These are phyloP conservation scores for Opeltia flavorubescens DNA, from an alignment of 495 filamentous ascomycete species.

Conservation along the genomic window DNA sequence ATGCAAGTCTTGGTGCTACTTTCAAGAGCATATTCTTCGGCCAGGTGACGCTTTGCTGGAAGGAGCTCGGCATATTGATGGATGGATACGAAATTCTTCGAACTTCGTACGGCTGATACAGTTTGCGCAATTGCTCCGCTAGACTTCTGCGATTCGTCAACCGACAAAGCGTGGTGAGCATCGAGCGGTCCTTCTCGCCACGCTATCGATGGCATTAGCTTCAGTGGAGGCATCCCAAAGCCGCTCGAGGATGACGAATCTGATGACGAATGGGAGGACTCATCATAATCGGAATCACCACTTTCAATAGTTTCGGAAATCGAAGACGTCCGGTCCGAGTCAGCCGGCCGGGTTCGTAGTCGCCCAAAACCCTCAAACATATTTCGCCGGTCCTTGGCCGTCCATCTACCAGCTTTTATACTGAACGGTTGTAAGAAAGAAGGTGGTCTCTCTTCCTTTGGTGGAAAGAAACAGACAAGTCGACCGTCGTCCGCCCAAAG, in stretches of 20 bases:
- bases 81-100: constrained; percentile 51
- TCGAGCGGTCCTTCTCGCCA: constrained; percentile 36
- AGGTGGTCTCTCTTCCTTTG: constrained; percentile 58
- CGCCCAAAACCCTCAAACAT: constrained; percentile 86
- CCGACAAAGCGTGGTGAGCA: constrained; percentile 31
- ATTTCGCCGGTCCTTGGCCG: constrained; percentile 42
- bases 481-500: constrained; percentile 64
- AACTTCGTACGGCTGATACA: constrained; percentile 21
- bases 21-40: constrained; percentile 74
- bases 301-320: constrained; percentile 24
- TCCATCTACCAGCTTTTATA: constrained; percentile 44
- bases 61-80: constrained; percentile 51
- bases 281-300: constrained; percentile 44
- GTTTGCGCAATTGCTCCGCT: constrained; percentile 28
- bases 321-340: constrained; percentile 30
- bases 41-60: constrained; percentile 64
- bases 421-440: constrained; percentile 43
- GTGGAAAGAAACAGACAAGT: constrained; percentile 77
- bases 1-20: constrained; percentile 62
- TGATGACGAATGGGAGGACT: constrained; percentile 51
- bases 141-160: constrained; percentile 42
- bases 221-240: constrained; percentile 26
- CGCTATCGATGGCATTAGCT: constrained; percentile 37
- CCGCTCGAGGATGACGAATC: constrained; percentile 57
- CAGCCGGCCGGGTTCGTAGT: constrained; percentile 43